These are phyloP conservation scores for Mortierella claussenii DNA, from an alignment of 192 early-diverging fungal species.

Conservation along the genomic window DNA sequence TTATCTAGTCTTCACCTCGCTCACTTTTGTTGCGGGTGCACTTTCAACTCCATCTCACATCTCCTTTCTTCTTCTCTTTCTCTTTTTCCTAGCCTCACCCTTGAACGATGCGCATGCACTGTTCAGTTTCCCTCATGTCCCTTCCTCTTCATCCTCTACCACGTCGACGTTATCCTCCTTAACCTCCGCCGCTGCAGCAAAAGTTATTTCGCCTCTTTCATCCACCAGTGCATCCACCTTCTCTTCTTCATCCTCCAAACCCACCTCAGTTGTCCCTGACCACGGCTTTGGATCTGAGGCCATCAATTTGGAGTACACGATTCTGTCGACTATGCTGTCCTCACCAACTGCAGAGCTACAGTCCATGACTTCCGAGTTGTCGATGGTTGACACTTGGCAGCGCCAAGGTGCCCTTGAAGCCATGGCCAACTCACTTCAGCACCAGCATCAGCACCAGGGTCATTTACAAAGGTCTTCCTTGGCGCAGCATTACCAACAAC, in stretches of 20 bases:
- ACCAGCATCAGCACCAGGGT: constrained; percentile 30
- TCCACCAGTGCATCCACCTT: background rate
- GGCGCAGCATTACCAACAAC: constrained; percentile 9
- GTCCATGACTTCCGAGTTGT: constrained; percentile 54
- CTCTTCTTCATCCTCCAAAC: constrained; percentile 7
- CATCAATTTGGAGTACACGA: constrained; percentile 90
- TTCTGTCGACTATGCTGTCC: constrained; percentile 89
- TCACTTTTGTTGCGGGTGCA: no score
- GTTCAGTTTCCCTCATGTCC: constrained; percentile 32
- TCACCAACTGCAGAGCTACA: constrained; percentile 35
- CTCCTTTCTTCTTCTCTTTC: background rate
- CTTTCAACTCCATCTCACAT: no score
- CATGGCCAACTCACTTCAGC: constrained; percentile 49
- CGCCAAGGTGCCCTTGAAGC: constrained; percentile 47
- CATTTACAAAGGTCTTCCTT: constrained; percentile 13
- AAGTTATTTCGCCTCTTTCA: background rate
- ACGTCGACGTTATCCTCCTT: constrained; percentile 29
- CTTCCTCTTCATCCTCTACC: constrained; percentile 23
- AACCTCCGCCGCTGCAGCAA: constrained; percentile 13
- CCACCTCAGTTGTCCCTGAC: constrained; percentile 16
- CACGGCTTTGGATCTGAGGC: constrained; percentile 88
- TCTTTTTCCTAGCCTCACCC: constrained; percentile 13
- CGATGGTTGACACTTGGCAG: constrained; percentile 53
- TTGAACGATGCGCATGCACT: constrained; percentile 41
- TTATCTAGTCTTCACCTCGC: background rate